These are phyloP conservation scores for Backusella liffmaniae DNA, from an alignment of 192 early-diverging fungal genomes.

Conservation along the genomic window DNA sequence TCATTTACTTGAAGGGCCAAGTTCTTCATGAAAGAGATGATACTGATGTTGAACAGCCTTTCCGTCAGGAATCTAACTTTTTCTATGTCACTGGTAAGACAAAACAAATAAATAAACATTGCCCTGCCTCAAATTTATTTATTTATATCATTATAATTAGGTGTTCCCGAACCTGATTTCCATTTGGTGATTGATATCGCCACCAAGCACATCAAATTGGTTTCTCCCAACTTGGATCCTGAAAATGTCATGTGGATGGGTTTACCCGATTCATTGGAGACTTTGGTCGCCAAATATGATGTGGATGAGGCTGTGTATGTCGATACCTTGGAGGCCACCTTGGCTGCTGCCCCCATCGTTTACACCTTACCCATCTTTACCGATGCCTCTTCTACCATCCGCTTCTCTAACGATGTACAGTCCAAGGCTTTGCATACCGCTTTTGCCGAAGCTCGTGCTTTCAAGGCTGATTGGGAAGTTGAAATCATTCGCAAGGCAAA, in stretches of 20 bases:
- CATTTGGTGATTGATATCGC: conserved; percentile 68
- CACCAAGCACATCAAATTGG: conserved; percentile 56
- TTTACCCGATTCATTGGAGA: conserved; percentile 51
- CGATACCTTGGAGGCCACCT: conserved; percentile 46
- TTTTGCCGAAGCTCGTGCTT: conserved; percentile 74
- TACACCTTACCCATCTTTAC: conserved; percentile 37
- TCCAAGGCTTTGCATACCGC: conserved; percentile 52
- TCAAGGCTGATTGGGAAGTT: conserved; percentile 79
- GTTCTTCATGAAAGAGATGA: conserved; percentile 56
- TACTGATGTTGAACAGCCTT: conserved; percentile 79
- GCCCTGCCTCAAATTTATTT: not conserved
- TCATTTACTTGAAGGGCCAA: conserved; percentile 60
- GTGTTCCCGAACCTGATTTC: conserved; percentile 72
- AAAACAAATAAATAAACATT: not conserved
- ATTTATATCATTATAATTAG: conserved; percentile 14
- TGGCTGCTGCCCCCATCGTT: conserved; percentile 46
- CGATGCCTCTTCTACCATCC: conserved; percentile 22
- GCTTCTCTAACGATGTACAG: conserved; percentile 15
- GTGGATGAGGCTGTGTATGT: conserved; percentile 70
- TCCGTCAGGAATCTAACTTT: conserved; percentile 88
- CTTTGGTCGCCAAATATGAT: conserved; percentile 57
- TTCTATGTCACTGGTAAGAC: conserved; percentile 71
- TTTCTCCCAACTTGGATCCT: conserved; percentile 61
- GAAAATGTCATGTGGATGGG: conserved; percentile 87
- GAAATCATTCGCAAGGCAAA: conserved; percentile 77